Evolutionary conservation across 108 stramenopile genomes (phyloP).

Genomic region (Licmophora abbreviata): DNA sequence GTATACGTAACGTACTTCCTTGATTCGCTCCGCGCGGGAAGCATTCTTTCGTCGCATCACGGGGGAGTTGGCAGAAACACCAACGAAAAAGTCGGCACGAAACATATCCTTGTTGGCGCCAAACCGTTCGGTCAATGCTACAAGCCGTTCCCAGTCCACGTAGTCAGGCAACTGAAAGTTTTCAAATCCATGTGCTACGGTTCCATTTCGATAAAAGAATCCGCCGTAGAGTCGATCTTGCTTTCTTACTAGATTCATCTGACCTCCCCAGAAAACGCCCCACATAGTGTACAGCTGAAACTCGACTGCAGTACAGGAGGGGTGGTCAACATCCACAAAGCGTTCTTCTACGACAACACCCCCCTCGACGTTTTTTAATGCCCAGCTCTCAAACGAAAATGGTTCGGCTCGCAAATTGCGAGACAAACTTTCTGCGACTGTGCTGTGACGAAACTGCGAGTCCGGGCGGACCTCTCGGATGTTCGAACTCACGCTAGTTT

Average conservation of each 20-base stretch:
- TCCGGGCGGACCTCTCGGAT: background rate
- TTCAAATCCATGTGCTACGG: constrained; percentile 1
- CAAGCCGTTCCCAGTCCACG: constrained; percentile 12
- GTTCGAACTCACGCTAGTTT: constrained; percentile 1
- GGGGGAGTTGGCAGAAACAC: too few species aligned
- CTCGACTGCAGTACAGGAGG: constrained; percentile 1
- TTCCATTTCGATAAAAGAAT: constrained; percentile 14
- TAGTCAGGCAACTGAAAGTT: constrained; percentile 9
- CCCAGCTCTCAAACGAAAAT: constrained; percentile 9
- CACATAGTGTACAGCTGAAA: constrained; percentile 22
- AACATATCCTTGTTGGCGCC: too few species aligned
- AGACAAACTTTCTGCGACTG: constrained; percentile 1
- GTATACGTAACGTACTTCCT: too few species aligned
- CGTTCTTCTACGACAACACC: constrained; percentile 23
- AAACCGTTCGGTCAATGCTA: too few species aligned
- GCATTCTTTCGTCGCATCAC: too few species aligned
- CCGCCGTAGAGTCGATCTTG: too few species aligned
- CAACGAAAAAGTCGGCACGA: too few species aligned
- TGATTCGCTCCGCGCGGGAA: too few species aligned
- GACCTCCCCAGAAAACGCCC: constrained; percentile 10
- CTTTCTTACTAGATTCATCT: too few species aligned
- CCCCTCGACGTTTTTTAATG: constrained; percentile 4
- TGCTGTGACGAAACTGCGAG: too few species aligned
- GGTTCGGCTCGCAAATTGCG: background rate
- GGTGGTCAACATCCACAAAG: constrained; percentile 2